Evolutionary conservation across 192 early-diverging fungal species (phyloP).

Genomic region (Podila clonocystis): DNA sequence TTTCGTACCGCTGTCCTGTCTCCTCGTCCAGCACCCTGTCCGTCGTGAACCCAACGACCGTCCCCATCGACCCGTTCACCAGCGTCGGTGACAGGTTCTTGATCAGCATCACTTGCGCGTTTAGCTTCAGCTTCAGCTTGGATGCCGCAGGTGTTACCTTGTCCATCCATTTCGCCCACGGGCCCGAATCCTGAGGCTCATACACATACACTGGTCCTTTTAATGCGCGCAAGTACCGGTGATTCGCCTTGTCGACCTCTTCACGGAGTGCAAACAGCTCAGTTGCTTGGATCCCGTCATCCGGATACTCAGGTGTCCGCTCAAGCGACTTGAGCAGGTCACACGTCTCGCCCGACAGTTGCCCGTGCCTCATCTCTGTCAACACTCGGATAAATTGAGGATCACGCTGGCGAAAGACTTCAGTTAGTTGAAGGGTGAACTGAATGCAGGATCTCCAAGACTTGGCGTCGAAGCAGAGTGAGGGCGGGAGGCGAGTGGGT

Average conservation of each 20-base stretch:
- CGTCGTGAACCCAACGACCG: slow-evolving; percentile 59
- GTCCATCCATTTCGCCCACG: slow-evolving; percentile 35
- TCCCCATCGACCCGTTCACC: slow-evolving; percentile 87
- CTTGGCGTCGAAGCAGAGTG: slow-evolving; percentile 71
- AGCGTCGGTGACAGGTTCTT: slow-evolving; percentile 73
- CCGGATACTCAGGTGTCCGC: slow-evolving; percentile 61
- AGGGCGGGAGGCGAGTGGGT: background rate
- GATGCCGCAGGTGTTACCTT: slow-evolving; percentile 68
- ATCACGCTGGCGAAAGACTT: slow-evolving; percentile 85
- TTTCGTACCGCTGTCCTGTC: background rate
- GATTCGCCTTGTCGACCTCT: slow-evolving; percentile 81
- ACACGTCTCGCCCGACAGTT: slow-evolving; percentile 64
- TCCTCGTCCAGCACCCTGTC: slow-evolving; percentile 1
- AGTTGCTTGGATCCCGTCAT: slow-evolving; percentile 72
- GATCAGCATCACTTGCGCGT: slow-evolving; percentile 90
- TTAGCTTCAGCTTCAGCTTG: slow-evolving; percentile 71
- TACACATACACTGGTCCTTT: slow-evolving; percentile 59
- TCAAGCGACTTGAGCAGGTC: slow-evolving; percentile 58
- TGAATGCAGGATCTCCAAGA: slow-evolving; percentile 62
- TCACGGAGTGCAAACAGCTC: slow-evolving; percentile 68
- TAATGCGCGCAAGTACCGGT: slow-evolving; percentile 60
- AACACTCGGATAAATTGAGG: slow-evolving; percentile 78
- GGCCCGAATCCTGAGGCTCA: slow-evolving; percentile 57
- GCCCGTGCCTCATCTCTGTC: slow-evolving; percentile 86
- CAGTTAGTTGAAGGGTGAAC: slow-evolving; percentile 69